Evolutionary conservation across 2,329 filamentous ascomycete genomes (phyloP).

Genomic region (Sclerotiophoma versabilis): DNA sequence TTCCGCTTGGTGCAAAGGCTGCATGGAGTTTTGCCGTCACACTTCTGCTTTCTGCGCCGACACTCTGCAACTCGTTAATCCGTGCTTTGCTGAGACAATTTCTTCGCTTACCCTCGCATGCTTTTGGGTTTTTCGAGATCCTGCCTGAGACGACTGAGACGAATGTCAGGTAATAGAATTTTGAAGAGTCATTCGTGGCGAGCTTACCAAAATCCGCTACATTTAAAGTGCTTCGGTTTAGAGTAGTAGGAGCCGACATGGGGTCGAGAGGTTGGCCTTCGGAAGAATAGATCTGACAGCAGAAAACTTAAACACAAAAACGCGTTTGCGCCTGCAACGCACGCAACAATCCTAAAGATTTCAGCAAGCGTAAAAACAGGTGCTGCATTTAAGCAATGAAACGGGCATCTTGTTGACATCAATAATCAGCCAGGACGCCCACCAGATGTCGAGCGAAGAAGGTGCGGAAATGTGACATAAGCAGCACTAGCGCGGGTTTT

Average conservation of each 20-base stretch:
- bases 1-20: conserved; percentile 2
- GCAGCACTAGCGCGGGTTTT: background rate
- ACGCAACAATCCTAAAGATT: too few species aligned
- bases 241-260: background rate
- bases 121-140: conserved; percentile 14
- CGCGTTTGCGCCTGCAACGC: background rate
- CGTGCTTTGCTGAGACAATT: background rate
- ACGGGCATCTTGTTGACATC: too few species aligned
- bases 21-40: conserved; percentile 12
- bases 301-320: background rate
- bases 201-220: background rate
- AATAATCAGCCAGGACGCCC: too few species aligned
- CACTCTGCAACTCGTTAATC: conserved; percentile 5
- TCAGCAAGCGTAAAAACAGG: too few species aligned
- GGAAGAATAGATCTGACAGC: background rate
- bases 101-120: conserved; percentile 10
- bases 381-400: too few species aligned
- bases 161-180: background rate
- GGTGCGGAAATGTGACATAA: conserved; percentile 1
- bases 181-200: too few species aligned
- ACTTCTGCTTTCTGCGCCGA: conserved; percentile 14
- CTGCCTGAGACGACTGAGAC: background rate
- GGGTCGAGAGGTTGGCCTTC: background rate
- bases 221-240: background rate
- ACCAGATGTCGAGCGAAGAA: background rate